Conservation (phyloP, 1,284 basidiomycete genomes). For the Malassezia restricta region DNA sequence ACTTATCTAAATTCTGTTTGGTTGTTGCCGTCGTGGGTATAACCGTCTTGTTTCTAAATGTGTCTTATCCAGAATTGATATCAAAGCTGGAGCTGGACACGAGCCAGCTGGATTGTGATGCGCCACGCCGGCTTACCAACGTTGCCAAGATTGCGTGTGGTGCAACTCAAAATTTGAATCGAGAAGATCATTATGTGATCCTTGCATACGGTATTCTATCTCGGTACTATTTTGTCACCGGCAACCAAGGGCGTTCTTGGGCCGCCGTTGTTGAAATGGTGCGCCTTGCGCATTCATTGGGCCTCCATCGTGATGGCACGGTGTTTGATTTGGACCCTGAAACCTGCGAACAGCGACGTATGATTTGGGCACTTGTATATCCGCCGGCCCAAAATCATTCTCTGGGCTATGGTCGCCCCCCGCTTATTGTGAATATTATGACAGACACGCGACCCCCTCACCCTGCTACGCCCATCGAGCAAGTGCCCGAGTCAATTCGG, state of each 20-base stretch:
- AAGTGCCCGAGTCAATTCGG: not conserved
- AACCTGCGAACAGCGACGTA: slow-evolving; percentile 28
- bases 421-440: slow-evolving; percentile 30
- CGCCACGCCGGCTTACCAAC: slow-evolving; percentile 22
- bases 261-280: slow-evolving; percentile 25
- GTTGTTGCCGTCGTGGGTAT: not conserved
- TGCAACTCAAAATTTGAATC: slow-evolving; percentile 24
- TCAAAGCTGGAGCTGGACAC: slow-evolving; percentile 15
- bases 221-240: slow-evolving; percentile 17
- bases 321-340: slow-evolving; percentile 22
- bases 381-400: slow-evolving; percentile 24
- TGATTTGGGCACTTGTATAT: slow-evolving; percentile 32
- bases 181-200: slow-evolving; percentile 31
- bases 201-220: slow-evolving; percentile 24
- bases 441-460: slow-evolving; percentile 30
- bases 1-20: slow-evolving; percentile 2
- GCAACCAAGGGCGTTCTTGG: slow-evolving; percentile 12
- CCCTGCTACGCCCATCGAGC: slow-evolving; percentile 13
- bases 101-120: slow-evolving; percentile 19
- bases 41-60: slow-evolving; percentile 1
- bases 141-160: slow-evolving; percentile 23
- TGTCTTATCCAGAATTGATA: not conserved
- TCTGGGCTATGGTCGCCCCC: slow-evolving; percentile 30
- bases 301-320: slow-evolving; percentile 38
- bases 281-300: slow-evolving; percentile 27